Conservation (phyloP, 148 eudicot genomes). For the Camellia japonica region DNA sequence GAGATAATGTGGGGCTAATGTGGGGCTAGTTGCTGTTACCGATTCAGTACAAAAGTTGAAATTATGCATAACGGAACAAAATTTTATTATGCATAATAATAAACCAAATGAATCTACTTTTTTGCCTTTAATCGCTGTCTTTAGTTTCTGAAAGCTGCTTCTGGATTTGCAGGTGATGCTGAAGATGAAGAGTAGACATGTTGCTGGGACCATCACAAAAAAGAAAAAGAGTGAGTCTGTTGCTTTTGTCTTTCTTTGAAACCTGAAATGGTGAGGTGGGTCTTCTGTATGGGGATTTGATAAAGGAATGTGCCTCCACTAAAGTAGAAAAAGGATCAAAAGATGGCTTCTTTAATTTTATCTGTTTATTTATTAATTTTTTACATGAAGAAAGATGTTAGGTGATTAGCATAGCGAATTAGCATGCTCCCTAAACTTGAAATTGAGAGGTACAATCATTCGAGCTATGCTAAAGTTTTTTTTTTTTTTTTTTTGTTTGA, state of each 20-base stretch:
- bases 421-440: too few species aligned
- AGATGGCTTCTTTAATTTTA: slow-evolving; percentile 30
- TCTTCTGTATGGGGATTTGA: slow-evolving; percentile 70
- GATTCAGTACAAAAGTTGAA: slow-evolving; percentile 16
- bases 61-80: neutral
- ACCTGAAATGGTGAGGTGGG: slow-evolving; percentile 40
- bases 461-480: too few species aligned
- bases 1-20: slow-evolving; percentile 11
- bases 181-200: slow-evolving; percentile 97
- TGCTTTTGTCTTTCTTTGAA: slow-evolving; percentile 39
- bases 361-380: neutral
- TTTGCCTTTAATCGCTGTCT: neutral
- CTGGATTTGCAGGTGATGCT: slow-evolving; percentile 65
- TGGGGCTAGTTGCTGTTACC: slow-evolving; percentile 12
- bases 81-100: neutral
- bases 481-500: too few species aligned
- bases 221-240: slow-evolving; percentile 88
- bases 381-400: too few species aligned
- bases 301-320: slow-evolving; percentile 42
- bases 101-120: neutral
- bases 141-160: slow-evolving; percentile 20
- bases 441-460: too few species aligned
- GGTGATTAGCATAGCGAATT: too few species aligned
- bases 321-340: slow-evolving; percentile 37
- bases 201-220: slow-evolving; percentile 98